phyloP scores from a whole-genome alignment of 106 monocot species.

The Dactylorhiza incarnata region DNA sequence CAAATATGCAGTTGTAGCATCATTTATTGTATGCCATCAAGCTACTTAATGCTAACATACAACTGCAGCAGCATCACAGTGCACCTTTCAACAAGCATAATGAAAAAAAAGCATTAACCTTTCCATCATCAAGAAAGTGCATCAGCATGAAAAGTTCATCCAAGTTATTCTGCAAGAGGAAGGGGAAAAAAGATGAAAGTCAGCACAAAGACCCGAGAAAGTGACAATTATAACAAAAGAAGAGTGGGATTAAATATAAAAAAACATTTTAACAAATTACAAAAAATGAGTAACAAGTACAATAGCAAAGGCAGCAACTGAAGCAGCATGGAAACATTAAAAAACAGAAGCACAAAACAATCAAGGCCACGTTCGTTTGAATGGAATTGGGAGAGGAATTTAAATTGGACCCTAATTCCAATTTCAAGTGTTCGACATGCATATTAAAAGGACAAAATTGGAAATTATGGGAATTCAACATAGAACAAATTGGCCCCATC shows the following conservation, averaged over 20 bases:
- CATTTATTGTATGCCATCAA: not conserved
- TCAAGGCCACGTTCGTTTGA: no score
- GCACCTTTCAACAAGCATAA: not conserved
- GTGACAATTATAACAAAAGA: not conserved
- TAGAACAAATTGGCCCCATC: no score
- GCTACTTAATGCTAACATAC: not conserved
- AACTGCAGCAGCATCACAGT: not conserved
- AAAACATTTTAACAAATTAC: no score
- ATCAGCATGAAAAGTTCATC: constrained; percentile 99
- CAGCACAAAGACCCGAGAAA: not conserved
- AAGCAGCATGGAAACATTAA: not conserved
- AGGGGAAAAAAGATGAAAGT: constrained; percentile 1
- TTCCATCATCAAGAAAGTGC: constrained; percentile 99
- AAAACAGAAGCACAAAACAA: not conserved
- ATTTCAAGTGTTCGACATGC: no score
- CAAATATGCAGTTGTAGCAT: not conserved
- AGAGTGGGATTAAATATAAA: not conserved
- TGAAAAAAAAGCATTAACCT: constrained; percentile 38
- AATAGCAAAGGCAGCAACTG: not conserved
- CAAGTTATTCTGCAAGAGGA: constrained; percentile 81
- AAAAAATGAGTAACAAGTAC: not conserved
- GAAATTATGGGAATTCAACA: no score
- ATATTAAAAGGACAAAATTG: no score
- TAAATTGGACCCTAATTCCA: no score
- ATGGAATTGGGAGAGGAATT: no score